Base-by-base conservation (phyloP, 2,329 filamentous ascomycete genomes). In the Alternaria solani region DNA sequence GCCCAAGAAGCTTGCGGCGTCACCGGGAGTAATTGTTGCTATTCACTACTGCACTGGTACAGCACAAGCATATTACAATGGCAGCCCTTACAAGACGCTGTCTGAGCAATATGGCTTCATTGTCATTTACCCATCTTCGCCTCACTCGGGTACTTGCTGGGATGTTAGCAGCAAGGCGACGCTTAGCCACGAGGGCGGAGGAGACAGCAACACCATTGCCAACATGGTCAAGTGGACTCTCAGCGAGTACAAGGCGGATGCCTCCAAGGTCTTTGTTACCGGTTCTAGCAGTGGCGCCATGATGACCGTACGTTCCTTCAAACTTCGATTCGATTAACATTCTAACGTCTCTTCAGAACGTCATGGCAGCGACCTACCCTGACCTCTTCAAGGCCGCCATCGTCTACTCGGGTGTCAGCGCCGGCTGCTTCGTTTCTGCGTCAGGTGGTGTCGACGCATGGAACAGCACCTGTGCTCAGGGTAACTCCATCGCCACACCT, bases 201-300 rank as follows among this genome's bases (percentile, higher is more conserved):
- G 85, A 4, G 84, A 89, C 71, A 84, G 81, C 60, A 82, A 84
- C 55, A 80, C 81, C 3, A 86, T 89, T 63, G 84, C 83, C 38
- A 87, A 85, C 70, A 88, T 89, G 86, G 85, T 88, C 36, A 79
- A 76, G 48, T 88, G 86, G 70, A 80, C 84, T 2, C 69, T 88
- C 14, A 63, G 67, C 5, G 79, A 81, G 66, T 88, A 88, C 74
- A 77, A 78, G 3, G 86, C 78, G 20, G 83, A 89, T 68, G 64
- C 80, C 23, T 75, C 67, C 59, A 81, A 81, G 63, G 83, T 89
- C 7, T 88, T 84, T 61, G 84, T 84, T 3, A 86, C 84, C 0
- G 87, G 87, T 18, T 75, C 79, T 34, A 83, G 81, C 57, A 85
- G 84, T 3, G 84, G 85, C 34, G 85, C 80, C 23, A 86, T 86